Evolutionary conservation across 2,329 filamentous ascomycete genomes (phyloP), one percentile per base, ranked within the genome.

Genomic region (Aspergillus melleus): DNA sequence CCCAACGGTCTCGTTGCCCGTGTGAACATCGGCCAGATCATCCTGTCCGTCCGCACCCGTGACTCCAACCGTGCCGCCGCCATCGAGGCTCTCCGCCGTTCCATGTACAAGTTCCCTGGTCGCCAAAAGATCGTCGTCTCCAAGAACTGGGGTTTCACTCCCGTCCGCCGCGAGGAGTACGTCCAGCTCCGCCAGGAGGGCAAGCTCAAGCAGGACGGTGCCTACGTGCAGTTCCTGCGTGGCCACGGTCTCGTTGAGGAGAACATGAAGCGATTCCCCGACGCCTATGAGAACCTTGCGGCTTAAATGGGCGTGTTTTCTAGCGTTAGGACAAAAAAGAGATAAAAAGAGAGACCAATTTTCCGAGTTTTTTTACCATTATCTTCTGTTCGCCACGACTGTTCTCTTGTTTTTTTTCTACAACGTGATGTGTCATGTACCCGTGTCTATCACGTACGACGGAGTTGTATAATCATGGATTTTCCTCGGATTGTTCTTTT

Each of bases 61-160:
- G 95, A 99, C 84, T 86, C 88, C 73, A 88, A 95, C 89, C 92
- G 92, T 75, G 89, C 90, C 72, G 88, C 89, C 76, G 95, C 95
- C 80, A 92, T 99, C 77, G 95, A 99, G 90, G 95, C 95, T 79
- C 91, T 99, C 81, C 94, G 96, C 80, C 92, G 95, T 81, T 96
- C 92, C 70, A 95, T 97, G 90, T 97, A 98, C 92, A 99, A 98
- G 90, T 99, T 99, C 91, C 95, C 95, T 72, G 95, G 95, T 82
- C 94, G 95, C 84, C 95, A 99, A 88, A 99, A 99, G 92, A 98
- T 99, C 86, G 97, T 99, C 77, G 90, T 98, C 84, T 96, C 91
- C 87, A 99, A 98, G 92, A 99, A 99, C 89, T 99, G 95, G 95
- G 95, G 95, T 74, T 99, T 99, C 91, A 99, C 95, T 66, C 93